A percentile compares a stretch with the other conserved stretches of the same genome.
phyloP scores from a whole-genome alignment of 345 rosid species.

The Arabis hirsuta region DNA sequence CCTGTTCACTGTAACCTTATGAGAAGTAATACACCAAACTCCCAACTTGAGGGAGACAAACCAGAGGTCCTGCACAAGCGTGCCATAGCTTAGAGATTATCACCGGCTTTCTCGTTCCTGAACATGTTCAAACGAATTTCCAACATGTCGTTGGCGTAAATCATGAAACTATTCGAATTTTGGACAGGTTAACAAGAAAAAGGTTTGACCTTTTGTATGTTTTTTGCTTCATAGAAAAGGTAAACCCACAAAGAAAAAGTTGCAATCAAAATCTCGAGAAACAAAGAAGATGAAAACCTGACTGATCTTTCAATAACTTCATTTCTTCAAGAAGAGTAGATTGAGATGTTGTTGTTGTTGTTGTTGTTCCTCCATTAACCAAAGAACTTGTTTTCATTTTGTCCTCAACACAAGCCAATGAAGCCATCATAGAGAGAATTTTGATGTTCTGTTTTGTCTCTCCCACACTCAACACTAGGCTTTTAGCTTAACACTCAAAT shows the following conservation, averaged over 20 bases:
- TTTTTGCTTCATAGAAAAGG: not conserved
- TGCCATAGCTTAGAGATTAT: slow-evolving; percentile 96
- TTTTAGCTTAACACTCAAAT: slow-evolving; percentile 10
- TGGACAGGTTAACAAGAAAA: not conserved
- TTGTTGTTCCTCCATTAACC: slow-evolving; percentile 39
- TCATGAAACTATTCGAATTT: not conserved
- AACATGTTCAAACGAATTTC: slow-evolving; percentile 19
- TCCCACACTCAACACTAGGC: slow-evolving; percentile 32
- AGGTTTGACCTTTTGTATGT: not conserved
- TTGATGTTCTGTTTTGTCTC: slow-evolving; percentile 18
- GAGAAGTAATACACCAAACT: slow-evolving; percentile 93
- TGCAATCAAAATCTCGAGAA: not conserved
- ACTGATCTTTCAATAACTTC: slow-evolving; percentile 89
- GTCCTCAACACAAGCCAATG: slow-evolving; percentile 64
- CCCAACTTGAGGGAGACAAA: slow-evolving; percentile 91
- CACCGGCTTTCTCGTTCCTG: slow-evolving; percentile 67
- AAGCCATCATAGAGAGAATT: slow-evolving; percentile 45
- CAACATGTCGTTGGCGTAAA: not conserved
- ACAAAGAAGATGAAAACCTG: slow-evolving; percentile 61
- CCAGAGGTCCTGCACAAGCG: slow-evolving; percentile 99
- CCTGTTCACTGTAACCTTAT: slow-evolving; percentile 99
- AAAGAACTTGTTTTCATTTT: slow-evolving; percentile 58
- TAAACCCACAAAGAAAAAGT: not conserved
- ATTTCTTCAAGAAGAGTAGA: slow-evolving; percentile 77
- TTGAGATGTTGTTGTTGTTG: slow-evolving; percentile 18